phyloP scores from a whole-genome alignment of 768 basidiomycete species.

The Cantharellus anzutake region DNA sequence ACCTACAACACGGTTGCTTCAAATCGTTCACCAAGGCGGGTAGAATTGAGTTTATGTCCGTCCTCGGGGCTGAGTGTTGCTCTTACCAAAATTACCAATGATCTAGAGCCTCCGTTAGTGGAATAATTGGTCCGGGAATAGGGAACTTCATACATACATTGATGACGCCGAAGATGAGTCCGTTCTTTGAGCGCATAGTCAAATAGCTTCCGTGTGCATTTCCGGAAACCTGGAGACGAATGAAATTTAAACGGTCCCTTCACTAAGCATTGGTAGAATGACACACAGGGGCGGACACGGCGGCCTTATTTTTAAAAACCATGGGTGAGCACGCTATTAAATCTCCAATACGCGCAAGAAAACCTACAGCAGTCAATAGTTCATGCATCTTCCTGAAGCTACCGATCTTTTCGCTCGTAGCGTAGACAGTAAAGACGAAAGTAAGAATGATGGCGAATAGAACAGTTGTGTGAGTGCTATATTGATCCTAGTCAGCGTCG shows the following conservation, averaged over 20 bases:
- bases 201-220: constrained; percentile 78
- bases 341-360: background rate
- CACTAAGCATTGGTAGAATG: background rate
- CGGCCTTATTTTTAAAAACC: constrained; percentile 11
- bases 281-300: constrained; percentile 14
- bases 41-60: constrained; percentile 6
- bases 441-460: constrained; percentile 73
- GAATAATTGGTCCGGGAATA: background rate
- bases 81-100: constrained; percentile 61
- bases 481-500: background rate
- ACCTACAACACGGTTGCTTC: background rate
- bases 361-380: constrained; percentile 31
- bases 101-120: constrained; percentile 14
- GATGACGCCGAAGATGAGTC: constrained; percentile 70
- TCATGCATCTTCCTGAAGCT: constrained; percentile 60
- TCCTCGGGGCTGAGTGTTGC: constrained; percentile 12
- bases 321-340: background rate
- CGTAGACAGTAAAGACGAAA: constrained; percentile 65
- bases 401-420: constrained; percentile 62
- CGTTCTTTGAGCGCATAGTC: constrained; percentile 53
- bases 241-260: constrained; percentile 15
- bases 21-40: constrained; percentile 1
- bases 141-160: constrained; percentile 14
- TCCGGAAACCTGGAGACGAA: constrained; percentile 33
- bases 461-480: constrained; percentile 69